Percentiles rank a stretch among this genome's conserved stretches.
Conservation (phyloP, 2,329 filamentous ascomycete species). For the Dryadomyces quercivorus region DNA sequence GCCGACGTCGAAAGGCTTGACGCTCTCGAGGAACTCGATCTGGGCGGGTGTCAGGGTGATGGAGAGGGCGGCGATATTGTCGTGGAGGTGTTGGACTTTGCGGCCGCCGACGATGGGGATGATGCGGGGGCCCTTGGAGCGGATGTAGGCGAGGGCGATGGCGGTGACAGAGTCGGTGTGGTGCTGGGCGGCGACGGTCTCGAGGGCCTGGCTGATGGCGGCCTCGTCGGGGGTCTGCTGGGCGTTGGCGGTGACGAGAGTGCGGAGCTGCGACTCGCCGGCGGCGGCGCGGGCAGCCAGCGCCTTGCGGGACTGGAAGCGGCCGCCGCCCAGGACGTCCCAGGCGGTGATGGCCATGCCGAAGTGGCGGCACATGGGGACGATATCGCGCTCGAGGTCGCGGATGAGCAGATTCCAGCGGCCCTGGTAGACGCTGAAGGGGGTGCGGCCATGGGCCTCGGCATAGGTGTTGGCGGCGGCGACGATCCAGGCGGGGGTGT, state of each 20-base stretch:
- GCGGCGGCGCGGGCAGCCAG: constrained; percentile 14
- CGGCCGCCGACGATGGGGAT: constrained; percentile 40
- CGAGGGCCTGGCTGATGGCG: constrained; percentile 43
- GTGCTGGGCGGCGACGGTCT: constrained; percentile 44
- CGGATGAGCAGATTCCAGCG: constrained; percentile 21
- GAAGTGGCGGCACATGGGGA: constrained; percentile 28
- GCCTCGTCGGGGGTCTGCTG: constrained; percentile 33
- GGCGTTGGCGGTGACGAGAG: constrained; percentile 7
- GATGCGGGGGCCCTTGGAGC: constrained; percentile 38
- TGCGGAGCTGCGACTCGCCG: constrained; percentile 26
- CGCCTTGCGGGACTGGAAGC: constrained; percentile 29
- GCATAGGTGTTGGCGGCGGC: constrained; percentile 26
- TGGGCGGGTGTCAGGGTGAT: constrained; percentile 38
- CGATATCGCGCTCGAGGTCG: constrained; percentile 26
- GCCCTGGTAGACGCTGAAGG: constrained; percentile 27
- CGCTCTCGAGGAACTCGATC: constrained; percentile 39
- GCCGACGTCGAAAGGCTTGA: constrained; percentile 39
- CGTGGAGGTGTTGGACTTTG: constrained; percentile 37
- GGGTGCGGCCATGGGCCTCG: constrained; percentile 20
- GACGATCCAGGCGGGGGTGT: constrained; percentile 28
- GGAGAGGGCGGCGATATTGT: constrained; percentile 42
- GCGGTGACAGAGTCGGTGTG: constrained; percentile 44
- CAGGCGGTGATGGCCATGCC: constrained; percentile 45
- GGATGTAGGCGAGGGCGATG: constrained; percentile 41
- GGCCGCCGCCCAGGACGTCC: constrained; percentile 43